These are phyloP conservation scores for Sphagnurus paluster DNA, from an alignment of 1,284 basidiomycete species.

Conservation along the genomic window DNA sequence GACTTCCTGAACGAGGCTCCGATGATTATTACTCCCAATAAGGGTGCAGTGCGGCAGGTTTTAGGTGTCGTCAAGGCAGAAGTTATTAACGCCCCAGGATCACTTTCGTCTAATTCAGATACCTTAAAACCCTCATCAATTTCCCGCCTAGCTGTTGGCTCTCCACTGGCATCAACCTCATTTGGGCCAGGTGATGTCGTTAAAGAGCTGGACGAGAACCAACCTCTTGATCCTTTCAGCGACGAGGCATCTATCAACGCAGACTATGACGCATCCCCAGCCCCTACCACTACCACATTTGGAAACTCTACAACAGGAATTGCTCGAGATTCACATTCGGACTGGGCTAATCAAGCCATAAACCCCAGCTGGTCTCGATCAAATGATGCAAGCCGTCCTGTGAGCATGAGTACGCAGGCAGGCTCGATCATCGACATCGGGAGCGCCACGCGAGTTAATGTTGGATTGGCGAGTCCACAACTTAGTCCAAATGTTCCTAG, in stretches of 20 bases:
- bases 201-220: conserved; percentile 50
- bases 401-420: conserved; percentile 63
- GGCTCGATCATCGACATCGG: conserved; percentile 63
- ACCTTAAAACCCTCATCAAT: conserved; percentile 38
- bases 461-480: conserved; percentile 42
- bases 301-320: conserved; percentile 30
- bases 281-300: conserved; percentile 46
- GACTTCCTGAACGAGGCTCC: conserved; percentile 79
- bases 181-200: conserved; percentile 71
- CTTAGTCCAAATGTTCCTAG: conserved; percentile 36
- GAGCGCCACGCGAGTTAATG: conserved; percentile 63
- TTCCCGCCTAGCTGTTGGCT: conserved; percentile 50
- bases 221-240: conserved; percentile 57
- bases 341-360: conserved; percentile 38
- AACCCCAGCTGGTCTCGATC: conserved; percentile 40
- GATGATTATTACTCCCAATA: conserved; percentile 72
- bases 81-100: conserved; percentile 63
- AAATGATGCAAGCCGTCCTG: conserved; percentile 46
- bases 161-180: conserved; percentile 68
- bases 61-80: conserved; percentile 76
- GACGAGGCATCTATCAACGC: conserved; percentile 51
- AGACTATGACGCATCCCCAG: conserved; percentile 35
- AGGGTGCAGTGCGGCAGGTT: conserved; percentile 67
- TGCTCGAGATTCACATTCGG: conserved; percentile 28
- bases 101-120: conserved; percentile 34